Evolutionary conservation across 192 early-diverging fungal species (phyloP).

Genomic region (Helicostylum pulchrum): DNA sequence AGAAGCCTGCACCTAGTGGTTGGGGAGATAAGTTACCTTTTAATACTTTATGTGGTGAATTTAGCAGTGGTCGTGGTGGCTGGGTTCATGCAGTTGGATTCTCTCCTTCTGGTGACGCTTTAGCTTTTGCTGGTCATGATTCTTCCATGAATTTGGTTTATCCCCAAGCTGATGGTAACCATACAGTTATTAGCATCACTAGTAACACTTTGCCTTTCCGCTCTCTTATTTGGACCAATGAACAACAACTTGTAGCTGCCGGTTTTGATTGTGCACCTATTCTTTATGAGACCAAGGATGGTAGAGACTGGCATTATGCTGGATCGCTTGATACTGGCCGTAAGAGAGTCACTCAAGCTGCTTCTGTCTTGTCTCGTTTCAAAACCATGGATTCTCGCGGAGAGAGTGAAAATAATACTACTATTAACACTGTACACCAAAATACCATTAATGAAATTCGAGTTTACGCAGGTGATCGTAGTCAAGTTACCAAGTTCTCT

Average conservation of each 20-base stretch:
- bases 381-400: slow-evolving; percentile 87
- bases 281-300: slow-evolving; percentile 63
- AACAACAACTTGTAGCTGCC: slow-evolving; percentile 75
- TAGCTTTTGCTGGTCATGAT: slow-evolving; percentile 90
- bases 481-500: slow-evolving; percentile 64
- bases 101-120: slow-evolving; percentile 79
- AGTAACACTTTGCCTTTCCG: slow-evolving; percentile 71
- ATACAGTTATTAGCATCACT: slow-evolving; percentile 52
- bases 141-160: slow-evolving; percentile 76
- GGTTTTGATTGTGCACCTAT: slow-evolving; percentile 94
- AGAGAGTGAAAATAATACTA: slow-evolving; percentile 67
- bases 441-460: slow-evolving; percentile 87
- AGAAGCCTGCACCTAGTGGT: slow-evolving; percentile 77
- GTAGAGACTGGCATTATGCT: slow-evolving; percentile 54
- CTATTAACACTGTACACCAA: slow-evolving; percentile 83
- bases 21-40: slow-evolving; percentile 97
- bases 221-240: slow-evolving; percentile 74
- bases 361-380: slow-evolving; percentile 84
- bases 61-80: slow-evolving; percentile 66
- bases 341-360: slow-evolving; percentile 56
- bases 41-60: slow-evolving; percentile 89
- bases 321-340: slow-evolving; percentile 80
- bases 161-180: slow-evolving; percentile 53
- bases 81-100: slow-evolving; percentile 95
- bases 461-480: slow-evolving; percentile 47